phyloP scores from a whole-genome alignment of 371 early-diverging fungal genomes.

The Parasitella parasitica region DNA sequence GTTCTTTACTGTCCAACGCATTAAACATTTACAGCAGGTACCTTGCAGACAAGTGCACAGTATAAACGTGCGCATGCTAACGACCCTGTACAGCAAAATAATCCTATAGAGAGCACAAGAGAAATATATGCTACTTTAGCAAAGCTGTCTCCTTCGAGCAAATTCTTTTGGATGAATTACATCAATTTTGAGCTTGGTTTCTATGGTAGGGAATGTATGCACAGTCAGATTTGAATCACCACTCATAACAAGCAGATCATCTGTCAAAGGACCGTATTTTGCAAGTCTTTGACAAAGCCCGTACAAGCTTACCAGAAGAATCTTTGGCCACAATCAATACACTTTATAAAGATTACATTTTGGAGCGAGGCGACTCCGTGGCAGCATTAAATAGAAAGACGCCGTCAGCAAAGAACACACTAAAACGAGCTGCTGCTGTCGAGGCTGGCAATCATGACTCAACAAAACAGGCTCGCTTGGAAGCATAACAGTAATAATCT shows the following conservation, averaged over 20 bases:
- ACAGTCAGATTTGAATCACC: neutral
- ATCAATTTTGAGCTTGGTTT: conserved; percentile 62
- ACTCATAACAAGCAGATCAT: conserved; percentile 22
- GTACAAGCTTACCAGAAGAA: conserved; percentile 37
- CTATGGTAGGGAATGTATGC: conserved; percentile 33
- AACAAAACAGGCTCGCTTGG: conserved; percentile 21
- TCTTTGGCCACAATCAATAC: conserved; percentile 46
- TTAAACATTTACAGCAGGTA: conserved; percentile 43
- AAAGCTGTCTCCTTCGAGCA: conserved; percentile 32
- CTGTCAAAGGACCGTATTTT: conserved; percentile 36
- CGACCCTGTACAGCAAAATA: conserved; percentile 7
- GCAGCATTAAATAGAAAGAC: conserved; percentile 11
- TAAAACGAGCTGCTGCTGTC: neutral
- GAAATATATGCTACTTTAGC: conserved; percentile 37
- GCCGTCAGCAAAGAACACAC: neutral
- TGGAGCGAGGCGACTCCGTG: conserved; percentile 46
- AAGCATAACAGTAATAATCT: conserved; percentile 7
- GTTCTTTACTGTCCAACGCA: conserved; percentile 49
- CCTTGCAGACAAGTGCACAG: too few relatives aligned
- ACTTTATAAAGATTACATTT: conserved; percentile 50
- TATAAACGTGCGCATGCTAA: too few relatives aligned
- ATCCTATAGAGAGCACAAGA: conserved; percentile 48
- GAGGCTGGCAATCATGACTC: conserved; percentile 3
- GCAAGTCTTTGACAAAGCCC: conserved; percentile 47
- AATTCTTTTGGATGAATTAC: conserved; percentile 54